Base-by-base conservation (phyloP, 1,139 yeast species). In the Pichia sp. region DNA sequence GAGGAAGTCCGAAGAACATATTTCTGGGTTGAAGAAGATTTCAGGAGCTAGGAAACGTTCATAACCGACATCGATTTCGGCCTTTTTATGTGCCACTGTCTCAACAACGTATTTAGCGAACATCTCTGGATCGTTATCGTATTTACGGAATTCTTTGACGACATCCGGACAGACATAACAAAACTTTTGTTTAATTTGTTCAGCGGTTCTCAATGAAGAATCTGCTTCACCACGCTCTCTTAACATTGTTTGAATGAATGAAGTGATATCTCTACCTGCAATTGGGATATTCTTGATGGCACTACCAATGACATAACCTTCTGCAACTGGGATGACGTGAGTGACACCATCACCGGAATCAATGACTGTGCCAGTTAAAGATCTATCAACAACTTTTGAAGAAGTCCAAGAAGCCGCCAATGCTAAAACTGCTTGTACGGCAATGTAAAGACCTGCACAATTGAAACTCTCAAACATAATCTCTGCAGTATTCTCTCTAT, bases 381-480 rank as follows among this genome's bases (percentile, higher is more conserved):
- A 86, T 61, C 97, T 77, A 55, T 91, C 98, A 44, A 81, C 81
- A 26, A 87, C 97, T 59, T 91, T 91, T 23, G 94, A 78, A 10
- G 96, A 85, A 9, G 98, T 91, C 99, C 99, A 91, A 8, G 96
- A 87, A 2, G 98, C 98, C 6, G 99, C 99, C 52, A 91, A 72
- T 1, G 99, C 99, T 49, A 91, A 71, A 34, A 91, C 98, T 0
- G 99, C 99, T 65, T 91, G 99, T 10, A 91, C 99, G 5, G 98
- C 98, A 56, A 91, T 91, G 63, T 91, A 93, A 44, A 91, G 68
- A 40, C 99, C 99, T 16, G 97, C 97, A 64, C 99, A 91, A 60
- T 93, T 91, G 72, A 91, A 91, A 21, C 95, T 80, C 64, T 91
- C 99, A 65, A 91, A 91, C 94, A 91, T 91, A 56, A 91, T 91